Evolutionary conservation across 148 eudicot genomes (phyloP).

Genomic region (Vaccinium macrocarpon): DNA sequence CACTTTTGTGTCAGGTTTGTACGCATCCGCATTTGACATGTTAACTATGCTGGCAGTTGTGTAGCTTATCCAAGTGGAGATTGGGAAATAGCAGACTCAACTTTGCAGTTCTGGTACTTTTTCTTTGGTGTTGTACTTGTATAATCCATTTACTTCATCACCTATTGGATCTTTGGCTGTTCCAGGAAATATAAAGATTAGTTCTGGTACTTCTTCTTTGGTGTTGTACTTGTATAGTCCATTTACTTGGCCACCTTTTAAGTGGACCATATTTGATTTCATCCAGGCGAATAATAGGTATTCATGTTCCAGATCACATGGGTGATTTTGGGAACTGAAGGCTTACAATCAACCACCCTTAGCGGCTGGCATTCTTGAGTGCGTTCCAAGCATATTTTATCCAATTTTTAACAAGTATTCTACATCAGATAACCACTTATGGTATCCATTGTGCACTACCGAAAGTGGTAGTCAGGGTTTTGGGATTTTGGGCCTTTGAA

Average conservation of each 20-base stretch:
- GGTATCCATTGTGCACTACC: not conserved
- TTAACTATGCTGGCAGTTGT: slow-evolving; percentile 60
- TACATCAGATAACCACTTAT: not conserved
- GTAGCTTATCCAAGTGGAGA: slow-evolving; percentile 82
- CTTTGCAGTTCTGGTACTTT: slow-evolving; percentile 89
- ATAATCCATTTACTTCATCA: slow-evolving; percentile 12
- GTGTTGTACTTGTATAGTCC: no score
- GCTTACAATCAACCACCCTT: not conserved
- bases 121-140: not conserved
- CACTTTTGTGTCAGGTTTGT: slow-evolving; percentile 13
- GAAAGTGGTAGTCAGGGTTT: slow-evolving; percentile 1
- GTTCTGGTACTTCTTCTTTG: not conserved
- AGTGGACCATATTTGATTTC: not conserved
- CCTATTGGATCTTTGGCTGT: not conserved
- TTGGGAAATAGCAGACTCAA: slow-evolving; percentile 95
- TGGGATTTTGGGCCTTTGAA: not conserved
- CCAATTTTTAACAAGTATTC: not conserved
- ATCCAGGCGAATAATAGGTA: not conserved
- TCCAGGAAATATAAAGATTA: not conserved
- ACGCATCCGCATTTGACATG: slow-evolving; percentile 8
- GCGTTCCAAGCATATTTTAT: slow-evolving; percentile 3
- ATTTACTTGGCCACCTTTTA: not conserved
- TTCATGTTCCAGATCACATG: not conserved
- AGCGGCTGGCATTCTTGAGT: slow-evolving; percentile 1
- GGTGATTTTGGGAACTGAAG: slow-evolving; percentile 1